Percentiles rank a stretch among this genome's conserved stretches.
phyloP scores from a whole-genome alignment of 2,329 filamentous ascomycete species.

The Epicoccum nigrum region DNA sequence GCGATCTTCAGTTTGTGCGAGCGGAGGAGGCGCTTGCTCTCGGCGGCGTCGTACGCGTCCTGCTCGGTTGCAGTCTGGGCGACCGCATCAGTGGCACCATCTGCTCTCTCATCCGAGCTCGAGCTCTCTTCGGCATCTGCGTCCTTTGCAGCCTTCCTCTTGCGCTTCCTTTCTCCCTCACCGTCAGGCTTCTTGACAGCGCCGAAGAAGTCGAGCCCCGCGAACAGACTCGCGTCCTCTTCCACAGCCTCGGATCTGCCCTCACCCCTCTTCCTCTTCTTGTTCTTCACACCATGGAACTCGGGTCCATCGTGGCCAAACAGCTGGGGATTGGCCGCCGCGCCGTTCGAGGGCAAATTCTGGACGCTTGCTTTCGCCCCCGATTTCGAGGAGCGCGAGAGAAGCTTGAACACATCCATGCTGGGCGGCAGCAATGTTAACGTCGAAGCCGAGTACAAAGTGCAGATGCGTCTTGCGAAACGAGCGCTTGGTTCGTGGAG shows the following conservation, averaged over 20 bases:
- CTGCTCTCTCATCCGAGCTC: constrained; percentile 1
- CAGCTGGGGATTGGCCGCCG: constrained; percentile 70
- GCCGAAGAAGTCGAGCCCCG: constrained; percentile 54
- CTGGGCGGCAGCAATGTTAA: not conserved
- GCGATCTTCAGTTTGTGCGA: constrained; percentile 86
- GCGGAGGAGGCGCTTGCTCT: constrained; percentile 75
- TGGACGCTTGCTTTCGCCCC: constrained; percentile 49
- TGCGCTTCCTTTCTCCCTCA: constrained; percentile 26
- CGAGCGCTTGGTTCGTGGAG: not conserved
- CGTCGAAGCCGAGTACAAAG: not conserved
- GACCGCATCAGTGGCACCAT: constrained; percentile 25
- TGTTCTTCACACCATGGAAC: constrained; percentile 24
- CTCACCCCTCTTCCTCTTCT: constrained; percentile 53
- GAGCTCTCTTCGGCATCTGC: constrained; percentile 6
- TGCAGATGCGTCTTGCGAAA: not conserved
- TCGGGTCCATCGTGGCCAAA: constrained; percentile 55
- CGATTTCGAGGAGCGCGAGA: constrained; percentile 71
- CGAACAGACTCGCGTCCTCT: constrained; percentile 27
- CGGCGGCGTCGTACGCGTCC: constrained; percentile 65
- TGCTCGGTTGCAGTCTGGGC: constrained; percentile 67
- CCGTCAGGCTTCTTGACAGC: constrained; percentile 22
- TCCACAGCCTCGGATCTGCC: constrained; percentile 17
- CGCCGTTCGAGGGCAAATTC: constrained; percentile 69
- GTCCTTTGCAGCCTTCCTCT: constrained; percentile 19
- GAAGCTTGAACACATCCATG: constrained; percentile 76